Conservation (phyloP, 257 asterid genomes). For the Solanum pennellii region DNA sequence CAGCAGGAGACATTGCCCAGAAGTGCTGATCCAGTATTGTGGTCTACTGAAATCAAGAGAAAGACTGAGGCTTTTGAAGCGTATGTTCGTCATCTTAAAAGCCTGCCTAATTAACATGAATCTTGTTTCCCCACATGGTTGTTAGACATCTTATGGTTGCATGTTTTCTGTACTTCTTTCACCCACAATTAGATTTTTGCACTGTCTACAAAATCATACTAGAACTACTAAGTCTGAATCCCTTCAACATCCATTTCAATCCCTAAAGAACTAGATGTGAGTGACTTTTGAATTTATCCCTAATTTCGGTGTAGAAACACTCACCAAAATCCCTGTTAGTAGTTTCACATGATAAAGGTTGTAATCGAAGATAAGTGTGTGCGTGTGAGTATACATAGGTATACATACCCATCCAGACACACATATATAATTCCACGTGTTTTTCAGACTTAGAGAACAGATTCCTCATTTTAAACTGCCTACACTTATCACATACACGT, state of each 20-base stretch:
- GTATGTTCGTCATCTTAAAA: conserved; percentile 36
- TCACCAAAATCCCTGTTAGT: not conserved
- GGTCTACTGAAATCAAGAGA: conserved; percentile 62
- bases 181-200: not conserved
- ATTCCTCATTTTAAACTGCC: not conserved
- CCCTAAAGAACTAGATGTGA: not conserved
- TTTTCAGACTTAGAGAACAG: not conserved
- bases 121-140: not conserved
- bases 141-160: not conserved
- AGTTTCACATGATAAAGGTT: not conserved
- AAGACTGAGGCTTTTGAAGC: conserved; percentile 53
- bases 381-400: not conserved
- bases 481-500: not conserved
- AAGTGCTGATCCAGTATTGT: conserved; percentile 66
- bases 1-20: conserved; percentile 75
- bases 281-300: not conserved
- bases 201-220: not conserved
- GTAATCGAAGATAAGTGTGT: not conserved
- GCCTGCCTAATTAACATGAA: not conserved
- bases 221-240: not conserved
- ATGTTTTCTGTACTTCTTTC: not conserved
- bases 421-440: not conserved
- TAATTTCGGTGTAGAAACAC: not conserved
- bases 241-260: not conserved
- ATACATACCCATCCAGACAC: not conserved